Evolutionary conservation across 1,284 basidiomycete species (phyloP).

Genomic region (Fomes fomentarius): DNA sequence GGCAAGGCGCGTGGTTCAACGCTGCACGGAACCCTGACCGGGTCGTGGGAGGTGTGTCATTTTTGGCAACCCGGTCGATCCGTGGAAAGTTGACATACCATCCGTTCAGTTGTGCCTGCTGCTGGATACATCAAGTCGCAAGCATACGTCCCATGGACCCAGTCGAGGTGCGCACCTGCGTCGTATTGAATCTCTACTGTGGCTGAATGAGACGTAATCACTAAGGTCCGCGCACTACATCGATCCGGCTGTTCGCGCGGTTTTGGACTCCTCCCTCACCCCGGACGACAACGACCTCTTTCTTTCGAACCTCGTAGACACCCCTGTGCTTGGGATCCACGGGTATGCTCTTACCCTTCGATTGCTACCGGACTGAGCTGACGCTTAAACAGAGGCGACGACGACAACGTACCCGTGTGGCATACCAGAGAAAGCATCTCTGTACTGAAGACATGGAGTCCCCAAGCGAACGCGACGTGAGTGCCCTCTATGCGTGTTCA

Average conservation of each 20-base stretch:
- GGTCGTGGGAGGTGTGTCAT: slow-evolving; percentile 59
- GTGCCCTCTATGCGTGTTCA: too few species aligned
- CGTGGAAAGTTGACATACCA: background rate
- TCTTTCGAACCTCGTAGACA: slow-evolving; percentile 73
- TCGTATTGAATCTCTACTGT: too few species aligned
- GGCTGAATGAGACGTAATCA: too few species aligned
- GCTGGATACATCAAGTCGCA: slow-evolving; percentile 85
- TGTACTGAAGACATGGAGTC: slow-evolving; percentile 58
- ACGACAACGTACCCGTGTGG: slow-evolving; percentile 83
- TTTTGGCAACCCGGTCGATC: background rate
- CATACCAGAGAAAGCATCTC: slow-evolving; percentile 69
- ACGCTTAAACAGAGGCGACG: slow-evolving; percentile 53
- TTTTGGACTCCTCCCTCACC: slow-evolving; percentile 74
- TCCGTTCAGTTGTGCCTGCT: slow-evolving; percentile 61
- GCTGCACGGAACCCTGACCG: slow-evolving; percentile 79
- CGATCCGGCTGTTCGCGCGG: slow-evolving; percentile 72
- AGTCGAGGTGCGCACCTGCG: slow-evolving; percentile 54
- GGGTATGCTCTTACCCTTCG: slow-evolving; percentile 51
- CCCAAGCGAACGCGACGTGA: slow-evolving; percentile 55
- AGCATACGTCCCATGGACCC: slow-evolving; percentile 76
- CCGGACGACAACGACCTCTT: slow-evolving; percentile 89
- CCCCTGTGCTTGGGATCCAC: slow-evolving; percentile 76
- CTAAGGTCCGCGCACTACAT: slow-evolving; percentile 76
- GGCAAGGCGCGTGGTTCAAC: slow-evolving; percentile 87
- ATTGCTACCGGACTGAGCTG: background rate